Percentiles rank a stretch among this genome's conserved stretches.
These are phyloP conservation scores for Mycena belliarum DNA, from an alignment of 768 basidiomycete species.

Conservation along the genomic window DNA sequence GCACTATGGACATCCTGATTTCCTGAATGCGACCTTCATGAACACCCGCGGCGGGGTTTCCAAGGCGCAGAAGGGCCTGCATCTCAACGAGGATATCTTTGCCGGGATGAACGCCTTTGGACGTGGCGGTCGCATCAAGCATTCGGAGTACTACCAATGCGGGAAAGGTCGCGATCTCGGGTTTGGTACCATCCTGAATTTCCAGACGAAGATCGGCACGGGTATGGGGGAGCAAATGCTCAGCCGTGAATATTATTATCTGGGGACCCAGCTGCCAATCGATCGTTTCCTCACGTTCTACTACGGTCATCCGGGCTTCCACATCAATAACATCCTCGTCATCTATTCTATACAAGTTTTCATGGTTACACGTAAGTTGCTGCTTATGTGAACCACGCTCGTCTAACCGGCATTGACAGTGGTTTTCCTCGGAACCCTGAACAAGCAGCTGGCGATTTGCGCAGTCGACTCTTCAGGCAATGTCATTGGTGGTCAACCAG, in stretches of 20 bases:
- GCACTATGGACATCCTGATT: slow-evolving; percentile 99
- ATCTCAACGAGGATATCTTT: slow-evolving; percentile 99
- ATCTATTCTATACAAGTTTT: slow-evolving; percentile 98
- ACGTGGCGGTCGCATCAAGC: slow-evolving; percentile 98
- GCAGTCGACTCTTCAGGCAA: slow-evolving; percentile 79
- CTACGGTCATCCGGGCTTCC: slow-evolving; percentile 99
- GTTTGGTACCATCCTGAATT: slow-evolving; percentile 98
- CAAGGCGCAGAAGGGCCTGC: slow-evolving; percentile 98
- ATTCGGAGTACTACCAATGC: slow-evolving; percentile 99
- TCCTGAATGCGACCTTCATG: slow-evolving; percentile 98
- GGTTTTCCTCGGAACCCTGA: slow-evolving; percentile 93
- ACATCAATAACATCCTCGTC: slow-evolving; percentile 99
- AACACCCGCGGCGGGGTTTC: slow-evolving; percentile 97
- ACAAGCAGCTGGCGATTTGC: slow-evolving; percentile 90
- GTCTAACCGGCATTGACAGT: slow-evolving; percentile 46
- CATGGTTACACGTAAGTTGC: slow-evolving; percentile 85
- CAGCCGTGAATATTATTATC: slow-evolving; percentile 98
- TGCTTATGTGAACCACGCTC: slow-evolving; percentile 7
- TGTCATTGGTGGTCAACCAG: slow-evolving; percentile 80
- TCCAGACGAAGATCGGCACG: slow-evolving; percentile 99
- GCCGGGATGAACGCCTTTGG: slow-evolving; percentile 99
- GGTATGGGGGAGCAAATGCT: slow-evolving; percentile 99
- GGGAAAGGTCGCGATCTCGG: slow-evolving; percentile 99
- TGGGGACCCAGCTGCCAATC: slow-evolving; percentile 96
- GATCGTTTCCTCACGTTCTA: slow-evolving; percentile 99